Conservation (phyloP, 73 alveolate genomes). For the Symbiodinium pilosum region DNA sequence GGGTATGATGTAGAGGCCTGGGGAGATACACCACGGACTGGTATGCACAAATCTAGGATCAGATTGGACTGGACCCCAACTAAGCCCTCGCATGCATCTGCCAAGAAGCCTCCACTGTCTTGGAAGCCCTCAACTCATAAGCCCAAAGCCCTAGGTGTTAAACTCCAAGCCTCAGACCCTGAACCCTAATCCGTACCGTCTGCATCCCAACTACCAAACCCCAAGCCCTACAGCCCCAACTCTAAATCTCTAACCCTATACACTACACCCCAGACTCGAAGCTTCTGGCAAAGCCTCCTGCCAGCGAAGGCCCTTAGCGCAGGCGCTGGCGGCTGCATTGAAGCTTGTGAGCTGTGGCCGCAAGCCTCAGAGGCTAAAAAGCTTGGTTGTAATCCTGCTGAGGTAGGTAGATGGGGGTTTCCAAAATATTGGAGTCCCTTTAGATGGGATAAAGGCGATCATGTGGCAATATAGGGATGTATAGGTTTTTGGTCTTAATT, state of each 20-base stretch:
- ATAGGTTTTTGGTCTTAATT: too few species aligned
- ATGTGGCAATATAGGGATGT: too few species aligned
- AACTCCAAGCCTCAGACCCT: not conserved
- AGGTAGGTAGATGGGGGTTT: too few species aligned
- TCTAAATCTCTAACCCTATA: too few species aligned
- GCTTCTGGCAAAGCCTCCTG: not conserved
- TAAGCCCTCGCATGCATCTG: not conserved
- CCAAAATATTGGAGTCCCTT: too few species aligned
- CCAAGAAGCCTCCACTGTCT: not conserved
- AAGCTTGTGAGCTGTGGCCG: constrained; percentile 12
- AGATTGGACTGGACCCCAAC: not conserved
- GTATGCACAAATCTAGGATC: not conserved
- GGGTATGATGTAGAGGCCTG: not conserved
- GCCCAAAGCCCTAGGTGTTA: not conserved
- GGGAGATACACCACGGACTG: not conserved
- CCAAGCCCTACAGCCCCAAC: too few species aligned
- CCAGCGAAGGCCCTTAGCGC: constrained; percentile 44
- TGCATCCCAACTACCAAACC: not conserved
- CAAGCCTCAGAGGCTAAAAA: constrained; percentile 23
- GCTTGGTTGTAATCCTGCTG: too few species aligned
- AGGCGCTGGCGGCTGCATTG: constrained; percentile 63
- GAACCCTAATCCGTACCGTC: not conserved
- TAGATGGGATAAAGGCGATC: too few species aligned
- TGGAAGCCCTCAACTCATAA: not conserved
- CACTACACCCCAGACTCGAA: not conserved